phyloP scores from a whole-genome alignment of 495 filamentous ascomycete genomes.

The Trichocladium uniseriatum region DNA sequence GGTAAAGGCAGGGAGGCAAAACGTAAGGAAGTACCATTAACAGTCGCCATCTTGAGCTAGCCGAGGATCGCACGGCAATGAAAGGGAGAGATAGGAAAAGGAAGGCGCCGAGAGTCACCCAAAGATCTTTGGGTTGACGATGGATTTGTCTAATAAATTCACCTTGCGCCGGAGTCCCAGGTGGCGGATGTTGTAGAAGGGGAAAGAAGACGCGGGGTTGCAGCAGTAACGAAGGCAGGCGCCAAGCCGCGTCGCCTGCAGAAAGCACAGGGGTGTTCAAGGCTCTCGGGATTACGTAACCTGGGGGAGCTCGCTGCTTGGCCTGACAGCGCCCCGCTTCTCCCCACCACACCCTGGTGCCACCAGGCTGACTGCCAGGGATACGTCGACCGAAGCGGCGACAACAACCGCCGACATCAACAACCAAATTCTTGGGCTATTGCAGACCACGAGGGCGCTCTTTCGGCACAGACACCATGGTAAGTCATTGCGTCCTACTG shows the following conservation, averaged over 20 bases:
- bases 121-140: neutral
- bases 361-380: constrained; percentile 2
- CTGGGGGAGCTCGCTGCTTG: neutral
- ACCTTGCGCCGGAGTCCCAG: neutral
- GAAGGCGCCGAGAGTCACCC: neutral
- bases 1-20: neutral
- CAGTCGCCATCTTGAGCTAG: constrained; percentile 18
- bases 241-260: neutral
- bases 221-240: neutral
- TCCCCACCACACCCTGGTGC: constrained; percentile 1
- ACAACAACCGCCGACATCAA: neutral
- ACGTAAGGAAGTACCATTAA: constrained; percentile 17
- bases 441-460: neutral
- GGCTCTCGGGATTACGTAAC: constrained; percentile 15
- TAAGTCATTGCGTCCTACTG: constrained; percentile 1
- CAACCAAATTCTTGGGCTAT: neutral
- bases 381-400: neutral
- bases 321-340: neutral
- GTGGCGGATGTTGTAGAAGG: constrained; percentile 16
- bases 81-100: neutral
- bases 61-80: neutral
- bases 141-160: neutral
- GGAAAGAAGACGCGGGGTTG: constrained; percentile 18
- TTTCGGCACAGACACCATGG: constrained; percentile 14
- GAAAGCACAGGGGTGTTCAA: neutral